Conservation (phyloP, 2,329 filamentous ascomycete species). For the Aspergillus texensis region DNA sequence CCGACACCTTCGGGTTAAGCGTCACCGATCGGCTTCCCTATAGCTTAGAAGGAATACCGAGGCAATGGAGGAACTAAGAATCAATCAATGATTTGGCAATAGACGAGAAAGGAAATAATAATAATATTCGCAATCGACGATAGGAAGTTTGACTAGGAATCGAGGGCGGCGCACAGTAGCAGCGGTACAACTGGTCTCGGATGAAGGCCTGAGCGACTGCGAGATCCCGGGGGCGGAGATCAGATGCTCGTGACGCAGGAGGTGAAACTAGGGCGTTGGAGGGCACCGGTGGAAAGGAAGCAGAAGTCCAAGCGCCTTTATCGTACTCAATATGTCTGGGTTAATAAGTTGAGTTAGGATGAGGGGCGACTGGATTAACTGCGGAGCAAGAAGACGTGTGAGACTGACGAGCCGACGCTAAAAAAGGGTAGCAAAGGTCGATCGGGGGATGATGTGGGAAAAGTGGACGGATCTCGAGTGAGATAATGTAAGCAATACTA, state of each 20-base stretch:
- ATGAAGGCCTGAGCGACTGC: constrained; percentile 24
- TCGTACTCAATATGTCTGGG: not conserved
- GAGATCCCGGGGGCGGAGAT: constrained; percentile 23
- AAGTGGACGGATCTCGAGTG: constrained; percentile 27
- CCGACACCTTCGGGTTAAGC: constrained; percentile 12
- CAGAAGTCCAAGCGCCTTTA: constrained; percentile 11
- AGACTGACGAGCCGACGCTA: constrained; percentile 30
- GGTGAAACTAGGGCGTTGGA: constrained; percentile 20
- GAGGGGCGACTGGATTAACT: constrained; percentile 29
- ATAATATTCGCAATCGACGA: not conserved
- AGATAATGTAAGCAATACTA: constrained; percentile 29
- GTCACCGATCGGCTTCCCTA: constrained; percentile 4
- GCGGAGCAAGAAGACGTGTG: constrained; percentile 27
- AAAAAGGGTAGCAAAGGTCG: constrained; percentile 26
- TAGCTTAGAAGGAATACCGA: not conserved
- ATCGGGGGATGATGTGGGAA: constrained; percentile 28
- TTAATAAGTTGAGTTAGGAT: constrained; percentile 16
- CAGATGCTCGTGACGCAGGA: constrained; percentile 23
- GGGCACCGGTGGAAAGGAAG: constrained; percentile 9
- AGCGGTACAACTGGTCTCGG: constrained; percentile 17
- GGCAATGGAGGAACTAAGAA: constrained; percentile 14
- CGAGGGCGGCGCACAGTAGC: constrained; percentile 19
- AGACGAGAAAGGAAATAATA: not conserved
- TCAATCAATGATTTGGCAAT: not conserved
- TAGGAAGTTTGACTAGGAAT: constrained; percentile 20